Base-by-base conservation (phyloP, 352 stramenopile genomes). In the Globisporangium acanthophoron region DNA sequence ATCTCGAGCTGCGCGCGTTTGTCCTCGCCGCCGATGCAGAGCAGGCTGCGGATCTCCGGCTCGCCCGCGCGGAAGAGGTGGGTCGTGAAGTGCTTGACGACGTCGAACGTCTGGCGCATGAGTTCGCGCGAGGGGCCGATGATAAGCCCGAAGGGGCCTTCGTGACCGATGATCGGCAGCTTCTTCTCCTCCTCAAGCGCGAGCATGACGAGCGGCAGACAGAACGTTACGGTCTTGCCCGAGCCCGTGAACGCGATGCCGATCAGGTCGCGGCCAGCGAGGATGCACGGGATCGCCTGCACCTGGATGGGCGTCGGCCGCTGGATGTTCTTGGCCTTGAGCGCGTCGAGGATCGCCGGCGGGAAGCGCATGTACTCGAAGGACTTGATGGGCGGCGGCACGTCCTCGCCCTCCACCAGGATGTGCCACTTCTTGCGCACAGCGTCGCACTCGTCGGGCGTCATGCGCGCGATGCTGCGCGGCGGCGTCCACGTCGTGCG, bases 221-320 rank as follows among this genome's bases (percentile, higher is more conserved):
- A 96, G 77, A 99, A 99, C 12, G 95, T 98, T 35, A 99, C 80
- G 0, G 97, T 99, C 74, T 99, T 99, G n/a, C 97, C 97, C 1
- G 81, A 97, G 5, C 97, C 97, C 4, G 97, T 99, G 71, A 99
- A 99, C 9, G 97, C 97, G 66, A 99, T 99, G 52, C 97, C 97
- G 47, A 99, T 98, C 77, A 99, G 97, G 72, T 99, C 97, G 41
- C 97, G 85, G 18, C 96, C 95, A 1, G 94, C 88, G 33, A 99
- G 81, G 51, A 98, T 98, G 37, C 98, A 98, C 21, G 97, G 95
- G 20, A 99, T 86, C 45, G 96, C 97, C 65, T 99, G 97, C 64
- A 99, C 97, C 79, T 99, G 97, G 73, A 99, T 99, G 1, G 97
- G 96, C 39, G 97, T 99, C 3, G 97, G 97, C 5, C 92, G 75